Conservation (phyloP, 108 stramenopile genomes). For the Nannochloropsis gaditana region DNA sequence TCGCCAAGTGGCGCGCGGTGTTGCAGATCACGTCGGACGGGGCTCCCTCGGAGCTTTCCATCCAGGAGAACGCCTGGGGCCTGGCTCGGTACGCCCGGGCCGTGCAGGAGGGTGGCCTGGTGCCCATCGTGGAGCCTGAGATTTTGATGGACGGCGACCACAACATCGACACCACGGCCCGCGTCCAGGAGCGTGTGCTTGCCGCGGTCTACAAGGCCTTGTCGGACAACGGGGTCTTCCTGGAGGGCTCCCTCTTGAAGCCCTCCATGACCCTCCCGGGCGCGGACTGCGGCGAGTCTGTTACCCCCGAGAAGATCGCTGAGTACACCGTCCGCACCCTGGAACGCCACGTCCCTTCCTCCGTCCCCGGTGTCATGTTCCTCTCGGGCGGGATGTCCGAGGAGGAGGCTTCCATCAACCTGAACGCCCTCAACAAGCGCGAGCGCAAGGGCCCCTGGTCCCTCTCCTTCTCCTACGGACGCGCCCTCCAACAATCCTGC, state of each 20-base stretch:
- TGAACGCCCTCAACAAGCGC: slow-evolving; percentile 70
- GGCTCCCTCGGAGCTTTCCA: slow-evolving; percentile 67
- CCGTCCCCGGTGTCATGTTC: slow-evolving; percentile 76
- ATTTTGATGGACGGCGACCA: slow-evolving; percentile 65
- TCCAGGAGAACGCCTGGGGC: slow-evolving; percentile 64
- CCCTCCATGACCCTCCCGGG: slow-evolving; percentile 81
- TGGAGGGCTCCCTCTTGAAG: slow-evolving; percentile 79
- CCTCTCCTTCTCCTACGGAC: slow-evolving; percentile 72
- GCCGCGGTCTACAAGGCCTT: slow-evolving; percentile 70
- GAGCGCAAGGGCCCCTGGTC: slow-evolving; percentile 62
- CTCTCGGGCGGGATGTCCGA: slow-evolving; percentile 78
- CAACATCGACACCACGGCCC: slow-evolving; percentile 57
- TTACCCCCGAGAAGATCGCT: slow-evolving; percentile 70
- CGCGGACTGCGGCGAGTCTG: slow-evolving; percentile 57
- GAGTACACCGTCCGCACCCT: slow-evolving; percentile 68
- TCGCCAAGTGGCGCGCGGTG: slow-evolving; percentile 82
- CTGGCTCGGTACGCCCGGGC: slow-evolving; percentile 83
- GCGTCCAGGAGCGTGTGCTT: slow-evolving; percentile 57
- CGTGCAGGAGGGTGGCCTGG: slow-evolving; percentile 76
- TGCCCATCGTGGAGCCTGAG: slow-evolving; percentile 94
- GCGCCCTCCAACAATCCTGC: slow-evolving; percentile 74
- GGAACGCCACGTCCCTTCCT: slow-evolving; percentile 70
- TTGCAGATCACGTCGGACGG: slow-evolving; percentile 62
- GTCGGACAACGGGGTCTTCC: slow-evolving; percentile 75
- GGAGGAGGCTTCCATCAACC: slow-evolving; percentile 68